Conservation (phyloP, 1,139 yeast genomes). For the Geotrichum phurueaensis region DNA sequence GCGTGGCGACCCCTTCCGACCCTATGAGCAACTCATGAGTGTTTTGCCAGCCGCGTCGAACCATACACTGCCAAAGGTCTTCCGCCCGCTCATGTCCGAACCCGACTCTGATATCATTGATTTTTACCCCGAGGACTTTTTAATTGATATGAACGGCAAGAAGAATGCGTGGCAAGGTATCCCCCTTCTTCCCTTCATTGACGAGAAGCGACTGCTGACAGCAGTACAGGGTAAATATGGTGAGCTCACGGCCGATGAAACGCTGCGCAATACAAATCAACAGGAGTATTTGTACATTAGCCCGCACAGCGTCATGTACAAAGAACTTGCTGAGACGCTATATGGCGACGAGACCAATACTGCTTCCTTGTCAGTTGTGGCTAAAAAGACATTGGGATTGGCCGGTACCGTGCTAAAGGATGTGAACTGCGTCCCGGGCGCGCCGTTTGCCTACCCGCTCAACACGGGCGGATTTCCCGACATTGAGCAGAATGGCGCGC, state of each 20-base stretch:
- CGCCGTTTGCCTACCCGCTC: conserved; percentile 54
- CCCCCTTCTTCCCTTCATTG: conserved; percentile 84
- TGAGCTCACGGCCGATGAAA: conserved; percentile 61
- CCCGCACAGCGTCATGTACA: conserved; percentile 25
- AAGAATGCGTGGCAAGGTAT: conserved; percentile 95
- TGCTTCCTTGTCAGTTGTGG: conserved; percentile 38
- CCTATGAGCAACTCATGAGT: conserved; percentile 95
- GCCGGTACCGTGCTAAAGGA: conserved; percentile 57
- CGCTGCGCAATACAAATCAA: conserved; percentile 47
- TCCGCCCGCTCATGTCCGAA: conserved; percentile 76
- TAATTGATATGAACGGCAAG: conserved; percentile 92
- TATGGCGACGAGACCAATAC: conserved; percentile 34
- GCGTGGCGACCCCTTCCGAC: conserved; percentile 76
- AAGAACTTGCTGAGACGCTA: conserved; percentile 22
- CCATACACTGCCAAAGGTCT: conserved; percentile 80
- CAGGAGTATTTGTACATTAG: conserved; percentile 35
- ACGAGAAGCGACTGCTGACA: conserved; percentile 62
- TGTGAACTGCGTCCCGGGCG: conserved; percentile 44
- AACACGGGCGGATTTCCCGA: conserved; percentile 47
- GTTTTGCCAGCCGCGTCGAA: conserved; percentile 95
- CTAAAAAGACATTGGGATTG: conserved; percentile 46
- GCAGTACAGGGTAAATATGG: conserved; percentile 64
- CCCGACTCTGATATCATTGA: conserved; percentile 80
- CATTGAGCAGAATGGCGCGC: conserved; percentile 49
- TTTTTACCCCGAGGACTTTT: conserved; percentile 83